Base-by-base conservation (phyloP, 768 basidiomycete species). In the Candolleomyces aberdarensis region DNA sequence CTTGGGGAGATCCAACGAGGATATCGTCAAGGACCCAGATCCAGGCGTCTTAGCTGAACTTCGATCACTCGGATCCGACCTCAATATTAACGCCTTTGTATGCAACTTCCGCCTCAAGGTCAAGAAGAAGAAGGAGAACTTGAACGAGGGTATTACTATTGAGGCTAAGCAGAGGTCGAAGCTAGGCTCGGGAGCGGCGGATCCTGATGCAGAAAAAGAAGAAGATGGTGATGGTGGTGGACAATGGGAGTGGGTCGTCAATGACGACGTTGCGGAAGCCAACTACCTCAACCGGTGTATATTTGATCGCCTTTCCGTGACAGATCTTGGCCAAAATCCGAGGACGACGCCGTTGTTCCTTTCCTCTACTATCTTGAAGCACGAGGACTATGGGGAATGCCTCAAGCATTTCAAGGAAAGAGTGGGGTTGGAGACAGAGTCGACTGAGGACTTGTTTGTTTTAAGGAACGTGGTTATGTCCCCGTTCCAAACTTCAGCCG, bases 71-170 rank as follows among this genome's bases (percentile, higher is more conserved):
- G 79, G 78, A 17, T 74, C 74, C 7, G 80, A 81, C 62, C 72
- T 82, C 58, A 72, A 68, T 55, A 78, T 82, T 69, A 80, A 80
- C 59, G 70, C 74, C 2, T 82, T 81, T 58, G 72, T 75, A 2
- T 74, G 73, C 69, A 80, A 82, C 68, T 80, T 80, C 70, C 68
- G 71, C 19, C 59, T 73, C 50, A 57, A 19, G 56, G 49, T 1
- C 17, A 48, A 2, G 29, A 49, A 44, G 40, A 2, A 40, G 10
- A 58, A 36, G 10, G 50, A 36, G 50, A 39, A 51, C 1, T n/a
- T 10, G 19, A 43, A 26, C 13, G 41, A 17, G 17, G 41, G 5
- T 46, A 17, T 17, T 17, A 31, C 40, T 3, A n/a, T 19, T 51
- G 39, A 57, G 20, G 44, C 29, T n/a, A 47, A 58, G 57, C 22